Base-by-base conservation (phyloP, 1,284 basidiomycete species). In the Rhizopogon parksii region DNA sequence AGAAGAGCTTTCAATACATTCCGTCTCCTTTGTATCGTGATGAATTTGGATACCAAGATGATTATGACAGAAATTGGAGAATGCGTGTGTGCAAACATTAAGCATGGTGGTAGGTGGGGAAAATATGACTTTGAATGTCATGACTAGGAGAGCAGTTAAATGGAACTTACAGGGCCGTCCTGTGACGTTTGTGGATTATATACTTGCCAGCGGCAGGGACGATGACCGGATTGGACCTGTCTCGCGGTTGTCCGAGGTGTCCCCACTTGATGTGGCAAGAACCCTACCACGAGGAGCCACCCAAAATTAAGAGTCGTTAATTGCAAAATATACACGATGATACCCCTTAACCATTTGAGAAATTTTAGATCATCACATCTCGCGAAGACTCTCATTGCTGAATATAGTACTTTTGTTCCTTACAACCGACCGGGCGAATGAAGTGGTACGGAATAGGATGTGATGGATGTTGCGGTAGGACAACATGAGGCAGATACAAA, bases 1-100 rank as follows among this genome's bases (percentile, higher is more conserved):
- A 39, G 68, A 70, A 50, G 61, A 69, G 52, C 68, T 68, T 51
- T 61, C 67, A 47, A 69, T 37, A 47, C 59, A 55, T 36, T 64
- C 49, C 27, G 43, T 55, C 40, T 68, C 63, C 32, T 36, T 19
- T 21, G 12, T 14, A 6, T 6, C 17, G 17, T 21, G 30, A 45
- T 45, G 42, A 19, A 45, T 45, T 19, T 45, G 42, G 19, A 34
- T 34, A 45, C 30, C 30, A 25, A 63, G 39, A 46, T 53, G 63
- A 35, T 56, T 58, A 46, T 50, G 32, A 49, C 59, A 53, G 49
- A 65, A 45, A 50, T 53, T 51, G 49, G 55, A 55, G 46, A 69
- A 58, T 30, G 56, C 5, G 54, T 52, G 49, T 19, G 58, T 53
- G 27, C 45, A 63, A 40, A 54, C 62, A 45, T 52, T 56, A 37